These are phyloP conservation scores for Carpinus viminea DNA, from an alignment of 306 rosid genomes.

Conservation along the genomic window DNA sequence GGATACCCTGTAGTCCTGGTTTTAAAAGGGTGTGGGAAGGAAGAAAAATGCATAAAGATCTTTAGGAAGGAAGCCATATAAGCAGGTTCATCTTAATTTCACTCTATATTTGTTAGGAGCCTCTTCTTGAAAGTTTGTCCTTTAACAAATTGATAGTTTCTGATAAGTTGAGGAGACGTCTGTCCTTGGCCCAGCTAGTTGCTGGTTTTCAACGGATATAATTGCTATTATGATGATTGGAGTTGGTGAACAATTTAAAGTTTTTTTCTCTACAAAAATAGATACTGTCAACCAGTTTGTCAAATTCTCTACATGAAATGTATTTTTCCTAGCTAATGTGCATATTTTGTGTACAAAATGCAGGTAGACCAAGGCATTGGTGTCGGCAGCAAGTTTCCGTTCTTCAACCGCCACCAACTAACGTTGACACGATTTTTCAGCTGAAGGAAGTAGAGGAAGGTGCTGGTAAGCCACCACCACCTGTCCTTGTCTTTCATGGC, in stretches of 20 bases:
- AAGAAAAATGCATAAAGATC: background rate
- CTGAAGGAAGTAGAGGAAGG: slow-evolving; percentile 87
- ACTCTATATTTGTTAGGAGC: background rate
- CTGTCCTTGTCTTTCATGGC: slow-evolving; percentile 92
- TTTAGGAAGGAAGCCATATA: background rate
- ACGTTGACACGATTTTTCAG: slow-evolving; percentile 79
- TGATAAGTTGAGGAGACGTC: background rate
- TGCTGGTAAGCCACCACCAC: slow-evolving; percentile 92
- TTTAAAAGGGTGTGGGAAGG: background rate
- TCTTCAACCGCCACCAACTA: slow-evolving; percentile 96
- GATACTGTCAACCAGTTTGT: background rate
- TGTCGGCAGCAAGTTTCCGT: slow-evolving; percentile 85
- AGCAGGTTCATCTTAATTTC: background rate
- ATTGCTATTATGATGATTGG: background rate
- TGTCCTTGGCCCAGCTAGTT: background rate
- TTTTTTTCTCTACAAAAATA: background rate
- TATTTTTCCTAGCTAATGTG: slow-evolving; percentile 24
- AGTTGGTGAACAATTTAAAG: background rate
- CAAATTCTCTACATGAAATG: slow-evolving; percentile 7
- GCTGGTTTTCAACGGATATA: background rate
- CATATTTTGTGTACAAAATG: slow-evolving; percentile 22
- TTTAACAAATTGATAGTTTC: background rate
- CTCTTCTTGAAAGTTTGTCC: background rate
- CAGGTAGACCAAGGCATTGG: slow-evolving; percentile 99
- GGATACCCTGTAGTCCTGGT: background rate